A percentile compares a stretch with the other conserved stretches of the same genome.
Evolutionary conservation across 345 rosid species (phyloP).

Genomic region (Triadica sebifera): DNA sequence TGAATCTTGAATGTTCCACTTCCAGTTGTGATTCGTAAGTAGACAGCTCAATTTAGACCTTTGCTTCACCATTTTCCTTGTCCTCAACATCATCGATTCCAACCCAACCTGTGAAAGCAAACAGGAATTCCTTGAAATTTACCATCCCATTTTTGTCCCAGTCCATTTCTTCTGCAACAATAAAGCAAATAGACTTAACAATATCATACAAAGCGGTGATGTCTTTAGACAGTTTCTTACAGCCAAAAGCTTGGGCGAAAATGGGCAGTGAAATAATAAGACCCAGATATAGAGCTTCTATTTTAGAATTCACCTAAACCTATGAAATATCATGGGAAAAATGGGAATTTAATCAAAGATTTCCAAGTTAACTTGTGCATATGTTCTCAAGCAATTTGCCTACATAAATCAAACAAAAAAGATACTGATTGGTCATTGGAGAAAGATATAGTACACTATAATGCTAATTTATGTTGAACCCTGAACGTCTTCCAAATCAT

Average conservation of each 20-base stretch:
- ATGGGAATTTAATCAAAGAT: not conserved
- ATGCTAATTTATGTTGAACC: not conserved
- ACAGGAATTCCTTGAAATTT: slow-evolving; percentile 89
- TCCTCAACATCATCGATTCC: slow-evolving; percentile 80
- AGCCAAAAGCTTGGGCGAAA: not conserved
- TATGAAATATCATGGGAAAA: not conserved
- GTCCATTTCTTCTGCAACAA: slow-evolving; percentile 92
- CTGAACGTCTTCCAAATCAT: not conserved
- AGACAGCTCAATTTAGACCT: slow-evolving; percentile 19
- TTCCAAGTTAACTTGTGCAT: not conserved
- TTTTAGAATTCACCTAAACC: not conserved
- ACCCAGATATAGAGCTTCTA: not conserved
- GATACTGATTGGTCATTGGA: not conserved
- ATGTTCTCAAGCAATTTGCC: not conserved
- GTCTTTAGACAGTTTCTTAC: not conserved
- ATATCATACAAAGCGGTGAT: not conserved
- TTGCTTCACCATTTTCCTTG: slow-evolving; percentile 41
- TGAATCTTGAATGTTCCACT: not conserved
- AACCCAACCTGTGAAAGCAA: slow-evolving; percentile 90
- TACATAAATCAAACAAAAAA: not conserved
- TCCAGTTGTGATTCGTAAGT: not conserved
- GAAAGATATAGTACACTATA: not conserved
- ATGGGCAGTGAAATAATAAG: no score
- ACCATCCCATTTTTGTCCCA: slow-evolving; percentile 96
- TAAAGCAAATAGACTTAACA: not conserved